Evolutionary conservation across 23 red algal genomes (phyloP).

Genomic region (Cyanidiococcus yangmingshanensis): DNA sequence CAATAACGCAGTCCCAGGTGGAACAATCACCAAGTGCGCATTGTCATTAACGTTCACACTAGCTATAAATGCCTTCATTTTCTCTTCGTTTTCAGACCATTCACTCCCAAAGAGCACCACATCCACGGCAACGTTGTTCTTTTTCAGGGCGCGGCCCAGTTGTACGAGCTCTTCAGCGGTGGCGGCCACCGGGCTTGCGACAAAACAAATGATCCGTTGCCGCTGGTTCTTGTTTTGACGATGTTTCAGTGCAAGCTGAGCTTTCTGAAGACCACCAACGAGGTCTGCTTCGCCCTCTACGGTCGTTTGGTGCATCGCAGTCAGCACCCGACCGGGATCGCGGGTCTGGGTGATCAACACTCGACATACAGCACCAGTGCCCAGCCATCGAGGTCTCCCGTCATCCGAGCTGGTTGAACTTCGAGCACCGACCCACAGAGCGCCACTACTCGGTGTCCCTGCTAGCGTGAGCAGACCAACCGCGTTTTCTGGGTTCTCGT

Average conservation of each 20-base stretch:
- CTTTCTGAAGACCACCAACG: conserved; percentile 67
- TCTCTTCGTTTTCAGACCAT: conserved; percentile 50
- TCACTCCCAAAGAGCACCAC: conserved; percentile 65
- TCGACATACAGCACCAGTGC: neutral
- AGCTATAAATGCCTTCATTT: conserved; percentile 65
- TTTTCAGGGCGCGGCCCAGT: conserved; percentile 72
- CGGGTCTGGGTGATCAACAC: conserved; percentile 82
- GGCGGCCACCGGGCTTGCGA: conserved; percentile 45
- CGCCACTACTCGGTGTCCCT: conserved; percentile 22
- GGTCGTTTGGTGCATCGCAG: conserved; percentile 53
- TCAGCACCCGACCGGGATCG: conserved; percentile 72
- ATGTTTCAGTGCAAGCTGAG: conserved; percentile 94
- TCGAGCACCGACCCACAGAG: neutral
- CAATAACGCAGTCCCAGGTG: conserved; percentile 45
- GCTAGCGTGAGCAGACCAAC: conserved; percentile 85
- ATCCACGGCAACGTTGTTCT: conserved; percentile 88
- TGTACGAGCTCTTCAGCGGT: conserved; percentile 42
- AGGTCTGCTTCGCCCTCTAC: conserved; percentile 45
- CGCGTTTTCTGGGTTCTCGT: conserved; percentile 71
- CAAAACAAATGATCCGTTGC: conserved; percentile 82
- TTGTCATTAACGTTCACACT: conserved; percentile 82
- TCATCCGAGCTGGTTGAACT: neutral
- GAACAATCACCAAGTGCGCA: conserved; percentile 55
- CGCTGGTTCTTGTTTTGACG: conserved; percentile 82
- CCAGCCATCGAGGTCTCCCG: neutral